phyloP scores from a whole-genome alignment of 768 basidiomycete genomes.

The Grammothele lineata region DNA sequence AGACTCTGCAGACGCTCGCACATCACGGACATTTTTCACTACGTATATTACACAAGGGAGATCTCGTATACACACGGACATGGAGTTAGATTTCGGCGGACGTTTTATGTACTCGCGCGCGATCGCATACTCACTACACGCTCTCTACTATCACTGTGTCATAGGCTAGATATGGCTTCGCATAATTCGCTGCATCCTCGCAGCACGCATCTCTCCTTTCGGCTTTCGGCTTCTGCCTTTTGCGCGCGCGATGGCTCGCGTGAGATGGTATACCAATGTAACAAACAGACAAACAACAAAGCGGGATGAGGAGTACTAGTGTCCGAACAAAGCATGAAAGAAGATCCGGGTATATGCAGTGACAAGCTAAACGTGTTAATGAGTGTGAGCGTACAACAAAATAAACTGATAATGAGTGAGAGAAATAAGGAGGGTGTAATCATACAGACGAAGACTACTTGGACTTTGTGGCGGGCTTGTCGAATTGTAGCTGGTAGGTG shows the following conservation, averaged over 20 bases:
- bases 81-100: constrained; percentile 21
- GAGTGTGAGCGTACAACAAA: too few species aligned
- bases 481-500: constrained; percentile 54
- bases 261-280: too few species aligned
- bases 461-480: constrained; percentile 3
- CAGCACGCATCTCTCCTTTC: background rate
- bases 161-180: constrained; percentile 16
- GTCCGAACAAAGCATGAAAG: too few species aligned
- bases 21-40: constrained; percentile 21
- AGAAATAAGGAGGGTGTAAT: too few species aligned
- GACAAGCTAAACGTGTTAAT: too few species aligned
- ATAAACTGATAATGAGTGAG: too few species aligned
- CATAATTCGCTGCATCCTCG: constrained; percentile 4
- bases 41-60: constrained; percentile 23
- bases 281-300: too few species aligned
- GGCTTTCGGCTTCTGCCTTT: background rate
- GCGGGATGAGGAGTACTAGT: too few species aligned
- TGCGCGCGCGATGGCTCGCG: background rate
- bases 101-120: constrained; percentile 25
- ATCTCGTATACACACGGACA: constrained; percentile 22
- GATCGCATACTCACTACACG: constrained; percentile 18
- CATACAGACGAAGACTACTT: too few species aligned
- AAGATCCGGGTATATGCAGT: too few species aligned
- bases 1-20: constrained; percentile 17
- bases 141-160: constrained; percentile 23